These are phyloP conservation scores for Thalia dealbata DNA, from an alignment of 176 grass and related monocot genomes.

Conservation along the genomic window DNA sequence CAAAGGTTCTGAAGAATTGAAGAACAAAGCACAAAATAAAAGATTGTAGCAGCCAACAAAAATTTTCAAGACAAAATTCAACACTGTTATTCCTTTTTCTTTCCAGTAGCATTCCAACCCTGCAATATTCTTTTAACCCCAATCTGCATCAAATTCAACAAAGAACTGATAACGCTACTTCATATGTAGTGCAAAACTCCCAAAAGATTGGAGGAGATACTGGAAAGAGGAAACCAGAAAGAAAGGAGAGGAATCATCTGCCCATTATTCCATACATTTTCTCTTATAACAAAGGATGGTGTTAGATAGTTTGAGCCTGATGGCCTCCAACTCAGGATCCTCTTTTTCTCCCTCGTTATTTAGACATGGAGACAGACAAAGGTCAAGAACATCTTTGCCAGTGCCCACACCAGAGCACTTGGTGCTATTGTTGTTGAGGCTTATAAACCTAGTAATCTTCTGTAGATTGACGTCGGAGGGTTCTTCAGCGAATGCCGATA, in stretches of 20 bases:
- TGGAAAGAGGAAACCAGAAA: no score
- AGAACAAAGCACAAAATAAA: not conserved
- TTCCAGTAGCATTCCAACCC: no score
- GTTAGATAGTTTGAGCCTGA: constrained; percentile 15
- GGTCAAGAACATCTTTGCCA: not conserved
- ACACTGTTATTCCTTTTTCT: no score
- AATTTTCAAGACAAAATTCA: no score
- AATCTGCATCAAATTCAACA: no score
- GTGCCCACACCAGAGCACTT: constrained; percentile 11
- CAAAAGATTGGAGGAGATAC: no score
- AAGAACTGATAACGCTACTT: no score
- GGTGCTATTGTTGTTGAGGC: constrained; percentile 13
- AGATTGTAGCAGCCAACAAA: no score
- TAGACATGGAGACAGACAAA: constrained; percentile 9
- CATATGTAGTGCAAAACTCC: no score
- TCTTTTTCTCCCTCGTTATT: constrained; percentile 10
- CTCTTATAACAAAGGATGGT: not conserved
- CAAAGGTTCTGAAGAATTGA: not conserved
- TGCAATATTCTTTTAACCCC: no score
- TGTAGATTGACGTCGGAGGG: constrained; percentile 7
- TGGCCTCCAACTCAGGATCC: constrained; percentile 34
- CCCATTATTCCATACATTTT: constrained; percentile 3
- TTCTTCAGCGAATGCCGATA: constrained; percentile 4
- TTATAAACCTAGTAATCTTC: constrained; percentile 6
- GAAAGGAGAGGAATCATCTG: constrained; percentile 3